Conservation (phyloP, 2,329 filamentous ascomycete species). For the Xylariaceae sp. region DNA sequence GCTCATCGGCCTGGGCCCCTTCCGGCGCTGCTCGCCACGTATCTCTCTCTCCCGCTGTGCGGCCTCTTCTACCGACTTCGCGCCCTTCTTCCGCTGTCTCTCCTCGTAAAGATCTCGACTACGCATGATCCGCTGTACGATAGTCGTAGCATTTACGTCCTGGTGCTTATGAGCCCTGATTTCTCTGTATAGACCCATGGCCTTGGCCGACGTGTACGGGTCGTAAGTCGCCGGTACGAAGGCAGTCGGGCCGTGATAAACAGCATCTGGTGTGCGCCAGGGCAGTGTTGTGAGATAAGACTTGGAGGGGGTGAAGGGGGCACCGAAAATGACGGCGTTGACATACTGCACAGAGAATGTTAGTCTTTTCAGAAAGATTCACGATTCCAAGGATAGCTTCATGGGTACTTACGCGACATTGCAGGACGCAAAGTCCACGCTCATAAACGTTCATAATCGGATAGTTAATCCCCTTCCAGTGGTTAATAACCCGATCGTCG, state of each 20-base stretch:
- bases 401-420: slow-evolving; percentile 67
- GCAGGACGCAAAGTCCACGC: slow-evolving; percentile 87
- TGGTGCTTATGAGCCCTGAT: slow-evolving; percentile 73
- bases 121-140: slow-evolving; percentile 84
- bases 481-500: slow-evolving; percentile 90
- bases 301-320: slow-evolving; percentile 79
- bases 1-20: slow-evolving; percentile 38
- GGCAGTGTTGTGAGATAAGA: slow-evolving; percentile 72
- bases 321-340: slow-evolving; percentile 80
- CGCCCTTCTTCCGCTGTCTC: slow-evolving; percentile 80
- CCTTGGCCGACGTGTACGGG: slow-evolving; percentile 74
- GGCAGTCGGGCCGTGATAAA: slow-evolving; percentile 94
- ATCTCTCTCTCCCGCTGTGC: slow-evolving; percentile 57
- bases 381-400: neutral
- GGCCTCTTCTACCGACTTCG: slow-evolving; percentile 74
- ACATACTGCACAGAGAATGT: slow-evolving; percentile 59
- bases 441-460: slow-evolving; percentile 99
- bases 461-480: slow-evolving; percentile 96
- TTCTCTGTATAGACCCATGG: slow-evolving; percentile 77
- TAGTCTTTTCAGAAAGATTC: slow-evolving; percentile 1
- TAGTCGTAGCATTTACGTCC: slow-evolving; percentile 85
- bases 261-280: slow-evolving; percentile 65
- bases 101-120: slow-evolving; percentile 86
- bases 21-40: slow-evolving; percentile 51
- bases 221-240: slow-evolving; percentile 80